A percentile compares a stretch with the other conserved stretches of the same genome.
Evolutionary conservation across 2,329 filamentous ascomycete genomes (phyloP).

Genomic region (Helotiales sp.): DNA sequence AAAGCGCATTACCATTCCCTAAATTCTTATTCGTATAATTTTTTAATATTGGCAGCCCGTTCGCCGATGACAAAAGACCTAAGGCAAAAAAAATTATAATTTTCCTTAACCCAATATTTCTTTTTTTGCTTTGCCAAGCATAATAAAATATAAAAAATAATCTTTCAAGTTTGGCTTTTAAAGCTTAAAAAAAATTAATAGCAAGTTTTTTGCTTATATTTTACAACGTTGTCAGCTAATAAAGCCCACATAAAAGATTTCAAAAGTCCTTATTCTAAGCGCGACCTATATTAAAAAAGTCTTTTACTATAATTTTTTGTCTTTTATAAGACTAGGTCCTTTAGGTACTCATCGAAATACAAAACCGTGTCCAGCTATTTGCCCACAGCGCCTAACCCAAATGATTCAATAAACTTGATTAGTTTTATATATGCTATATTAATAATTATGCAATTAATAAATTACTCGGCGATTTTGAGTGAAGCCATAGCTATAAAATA

Average conservation of each 20-base stretch:
- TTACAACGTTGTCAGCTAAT: constrained; percentile 12
- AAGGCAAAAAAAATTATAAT: constrained; percentile 18
- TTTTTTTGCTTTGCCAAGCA: constrained; percentile 6
- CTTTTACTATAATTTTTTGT: constrained; percentile 5
- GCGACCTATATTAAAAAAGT: constrained; percentile 17
- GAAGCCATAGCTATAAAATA: constrained; percentile 10
- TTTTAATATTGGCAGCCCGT: constrained; percentile 19
- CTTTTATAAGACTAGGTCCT: constrained; percentile 10
- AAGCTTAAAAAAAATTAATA: constrained; percentile 13
- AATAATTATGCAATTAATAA: constrained; percentile 4
- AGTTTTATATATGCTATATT: constrained; percentile 19
- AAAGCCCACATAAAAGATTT: not conserved
- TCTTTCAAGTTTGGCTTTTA: constrained; percentile 16
- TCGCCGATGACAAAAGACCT: not conserved
- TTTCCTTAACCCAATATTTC: constrained; percentile 13
- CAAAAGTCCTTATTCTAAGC: not conserved
- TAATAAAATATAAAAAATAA: constrained; percentile 19
- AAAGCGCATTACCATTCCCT: constrained; percentile 20
- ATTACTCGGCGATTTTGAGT: not conserved
- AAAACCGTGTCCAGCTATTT: constrained; percentile 13
- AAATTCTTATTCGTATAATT: constrained; percentile 1
- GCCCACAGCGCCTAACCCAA: constrained; percentile 6
- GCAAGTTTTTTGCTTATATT: constrained; percentile 15
- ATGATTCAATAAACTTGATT: constrained; percentile 13
- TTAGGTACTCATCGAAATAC: constrained; percentile 12